Conservation (phyloP, 495 filamentous ascomycete species). For the Penicillium robsamsonii region DNA sequence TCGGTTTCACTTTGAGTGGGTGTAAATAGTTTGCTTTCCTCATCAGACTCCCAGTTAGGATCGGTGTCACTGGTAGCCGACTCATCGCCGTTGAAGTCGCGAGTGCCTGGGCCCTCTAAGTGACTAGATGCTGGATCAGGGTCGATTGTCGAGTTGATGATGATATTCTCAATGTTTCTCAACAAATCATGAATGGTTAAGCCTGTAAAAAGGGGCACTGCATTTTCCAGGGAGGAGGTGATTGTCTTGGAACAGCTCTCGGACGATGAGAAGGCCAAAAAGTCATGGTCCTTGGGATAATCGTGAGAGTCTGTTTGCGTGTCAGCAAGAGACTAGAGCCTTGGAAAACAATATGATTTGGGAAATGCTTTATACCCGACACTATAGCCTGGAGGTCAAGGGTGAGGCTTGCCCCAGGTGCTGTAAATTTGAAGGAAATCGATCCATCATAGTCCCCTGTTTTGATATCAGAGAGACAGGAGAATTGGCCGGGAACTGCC, state of each 20-base stretch:
- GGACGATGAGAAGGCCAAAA: conserved; percentile 57
- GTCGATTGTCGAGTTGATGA: conserved; percentile 33
- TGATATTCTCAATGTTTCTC: conserved; percentile 33
- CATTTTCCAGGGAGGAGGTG: conserved; percentile 44
- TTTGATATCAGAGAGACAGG: conserved; percentile 46
- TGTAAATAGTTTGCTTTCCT: conserved; percentile 34
- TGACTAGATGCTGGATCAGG: conserved; percentile 12
- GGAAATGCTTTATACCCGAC: conserved; percentile 43
- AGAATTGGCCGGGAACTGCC: conserved; percentile 26
- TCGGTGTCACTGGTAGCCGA: conserved; percentile 19
- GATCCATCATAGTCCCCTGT: conserved; percentile 61
- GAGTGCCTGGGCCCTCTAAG: background rate
- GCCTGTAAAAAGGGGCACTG: conserved; percentile 24
- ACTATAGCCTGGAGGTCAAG: conserved; percentile 55
- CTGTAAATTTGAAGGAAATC: conserved; percentile 54
- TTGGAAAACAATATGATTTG: conserved; percentile 6
- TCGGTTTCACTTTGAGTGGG: conserved; percentile 22
- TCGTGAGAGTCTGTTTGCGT: conserved; percentile 52
- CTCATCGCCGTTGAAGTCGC: conserved; percentile 10
- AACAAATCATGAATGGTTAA: conserved; percentile 35
- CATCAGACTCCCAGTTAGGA: conserved; percentile 34
- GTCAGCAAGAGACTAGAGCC: conserved; percentile 10
- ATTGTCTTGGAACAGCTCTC: conserved; percentile 48
- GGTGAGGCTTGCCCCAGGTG: conserved; percentile 17
- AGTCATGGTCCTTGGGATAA: conserved; percentile 62